Evolutionary conservation across 768 basidiomycete species (phyloP).

Genomic region (Xerocomellus chrysenteron): DNA sequence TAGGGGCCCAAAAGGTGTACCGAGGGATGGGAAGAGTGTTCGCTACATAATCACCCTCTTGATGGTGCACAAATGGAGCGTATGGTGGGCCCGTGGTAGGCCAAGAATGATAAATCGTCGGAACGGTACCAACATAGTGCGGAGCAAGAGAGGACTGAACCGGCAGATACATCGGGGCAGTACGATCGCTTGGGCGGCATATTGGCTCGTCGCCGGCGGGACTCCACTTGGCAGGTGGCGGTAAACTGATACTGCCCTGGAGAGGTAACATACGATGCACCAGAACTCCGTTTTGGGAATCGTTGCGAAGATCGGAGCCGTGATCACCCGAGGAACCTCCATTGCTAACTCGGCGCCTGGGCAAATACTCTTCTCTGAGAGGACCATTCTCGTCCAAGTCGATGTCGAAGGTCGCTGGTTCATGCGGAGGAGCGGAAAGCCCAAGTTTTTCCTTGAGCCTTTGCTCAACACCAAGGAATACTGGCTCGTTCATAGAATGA

Average conservation of each 20-base stretch:
- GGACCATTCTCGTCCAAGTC: conserved; percentile 84
- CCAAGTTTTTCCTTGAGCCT: conserved; percentile 53
- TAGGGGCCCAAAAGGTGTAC: conserved; percentile 23
- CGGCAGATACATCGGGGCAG: conserved; percentile 61
- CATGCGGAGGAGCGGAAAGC: conserved; percentile 38
- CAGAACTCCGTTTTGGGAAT: background rate
- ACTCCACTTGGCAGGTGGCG: conserved; percentile 81
- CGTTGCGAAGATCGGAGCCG: background rate
- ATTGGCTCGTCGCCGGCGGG: conserved; percentile 79
- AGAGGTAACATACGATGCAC: conserved; percentile 7
- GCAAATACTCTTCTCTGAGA: conserved; percentile 76
- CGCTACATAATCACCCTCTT: conserved; percentile 15
- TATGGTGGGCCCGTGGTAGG: conserved; percentile 13
- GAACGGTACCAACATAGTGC: conserved; percentile 33
- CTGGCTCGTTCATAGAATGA: conserved; percentile 45
- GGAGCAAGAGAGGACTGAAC: conserved; percentile 51
- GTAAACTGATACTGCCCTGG: conserved; percentile 40
- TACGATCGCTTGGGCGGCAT: conserved; percentile 50
- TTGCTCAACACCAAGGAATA: conserved; percentile 72
- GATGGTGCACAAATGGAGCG: conserved; percentile 22
- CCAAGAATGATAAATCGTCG: conserved; percentile 33
- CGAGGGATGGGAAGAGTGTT: conserved; percentile 14
- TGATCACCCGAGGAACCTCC: conserved; percentile 7
- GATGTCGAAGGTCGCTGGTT: conserved; percentile 61
- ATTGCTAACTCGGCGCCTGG: conserved; percentile 52